Percentiles rank a stretch among this genome's conserved stretches.
These are phyloP conservation scores for Protomyces inundatus DNA, from an alignment of 1,139 yeast genomes.

Conservation along the genomic window DNA sequence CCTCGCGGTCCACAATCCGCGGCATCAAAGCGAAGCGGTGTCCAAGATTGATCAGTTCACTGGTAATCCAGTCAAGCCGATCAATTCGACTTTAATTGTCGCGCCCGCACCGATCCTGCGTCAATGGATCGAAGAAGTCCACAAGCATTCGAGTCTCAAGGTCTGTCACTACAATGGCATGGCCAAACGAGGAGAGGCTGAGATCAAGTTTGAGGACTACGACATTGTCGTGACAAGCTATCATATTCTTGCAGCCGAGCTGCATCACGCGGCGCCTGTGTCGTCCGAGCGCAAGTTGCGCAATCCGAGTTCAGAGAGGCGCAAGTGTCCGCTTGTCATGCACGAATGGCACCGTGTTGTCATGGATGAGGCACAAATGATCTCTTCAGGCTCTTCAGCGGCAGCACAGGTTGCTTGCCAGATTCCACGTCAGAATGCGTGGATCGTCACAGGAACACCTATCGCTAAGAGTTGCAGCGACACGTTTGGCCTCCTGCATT, in stretches of 20 bases:
- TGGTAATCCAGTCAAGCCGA: slow-evolving; percentile 48
- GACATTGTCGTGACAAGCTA: slow-evolving; percentile 86
- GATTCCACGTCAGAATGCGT: slow-evolving; percentile 78
- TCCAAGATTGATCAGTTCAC: slow-evolving; percentile 45
- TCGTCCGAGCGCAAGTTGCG: slow-evolving; percentile 42
- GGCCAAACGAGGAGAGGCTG: background rate
- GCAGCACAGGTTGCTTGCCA: slow-evolving; percentile 76
- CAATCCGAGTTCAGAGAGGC: slow-evolving; percentile 25
- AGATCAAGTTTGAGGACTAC: slow-evolving; percentile 44
- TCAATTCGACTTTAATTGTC: slow-evolving; percentile 71
- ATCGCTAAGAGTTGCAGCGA: slow-evolving; percentile 63
- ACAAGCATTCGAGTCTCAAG: slow-evolving; percentile 54
- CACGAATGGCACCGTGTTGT: slow-evolving; percentile 87
- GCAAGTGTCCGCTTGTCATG: slow-evolving; percentile 65
- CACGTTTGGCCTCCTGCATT: slow-evolving; percentile 62
- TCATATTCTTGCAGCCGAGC: slow-evolving; percentile 59
- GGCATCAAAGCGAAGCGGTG: slow-evolving; percentile 35
- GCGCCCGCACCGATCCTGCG: slow-evolving; percentile 76
- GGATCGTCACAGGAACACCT: slow-evolving; percentile 98
- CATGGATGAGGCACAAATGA: slow-evolving; percentile 88
- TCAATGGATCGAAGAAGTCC: slow-evolving; percentile 80
- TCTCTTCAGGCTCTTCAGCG: slow-evolving; percentile 63
- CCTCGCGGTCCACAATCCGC: slow-evolving; percentile 54
- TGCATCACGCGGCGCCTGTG: slow-evolving; percentile 74
- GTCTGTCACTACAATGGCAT: slow-evolving; percentile 43